These are phyloP conservation scores for Phyllosticta citribraziliensis DNA, from an alignment of 2,329 filamentous ascomycete genomes.

Conservation along the genomic window DNA sequence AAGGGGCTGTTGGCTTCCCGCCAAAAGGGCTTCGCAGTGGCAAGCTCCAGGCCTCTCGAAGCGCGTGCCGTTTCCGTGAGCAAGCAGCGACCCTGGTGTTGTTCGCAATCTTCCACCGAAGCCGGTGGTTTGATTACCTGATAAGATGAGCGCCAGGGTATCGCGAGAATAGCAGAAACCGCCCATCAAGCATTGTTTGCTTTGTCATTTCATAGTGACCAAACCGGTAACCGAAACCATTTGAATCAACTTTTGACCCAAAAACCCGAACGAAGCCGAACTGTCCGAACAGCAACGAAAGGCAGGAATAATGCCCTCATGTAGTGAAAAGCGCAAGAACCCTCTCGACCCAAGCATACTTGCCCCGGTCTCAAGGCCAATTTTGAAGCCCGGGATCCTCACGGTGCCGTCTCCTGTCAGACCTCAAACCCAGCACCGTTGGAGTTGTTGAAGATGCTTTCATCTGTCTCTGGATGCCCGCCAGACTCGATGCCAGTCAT, in stretches of 20 bases:
- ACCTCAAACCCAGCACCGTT: slow-evolving; percentile 29
- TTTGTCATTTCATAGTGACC: slow-evolving; percentile 1
- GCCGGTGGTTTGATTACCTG: not conserved
- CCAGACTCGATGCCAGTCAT: slow-evolving; percentile 42
- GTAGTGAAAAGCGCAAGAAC: not conserved
- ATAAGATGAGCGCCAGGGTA: slow-evolving; percentile 8
- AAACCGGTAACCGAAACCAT: slow-evolving; percentile 2
- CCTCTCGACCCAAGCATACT: not conserved
- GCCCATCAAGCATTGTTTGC: slow-evolving; percentile 6
- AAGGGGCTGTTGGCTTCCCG: not conserved
- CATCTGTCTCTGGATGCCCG: slow-evolving; percentile 33
- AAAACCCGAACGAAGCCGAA: not conserved
- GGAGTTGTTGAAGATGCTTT: slow-evolving; percentile 35
- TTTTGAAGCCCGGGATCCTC: slow-evolving; percentile 6
- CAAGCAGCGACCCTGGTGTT: not conserved
- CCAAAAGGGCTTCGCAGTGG: not conserved
- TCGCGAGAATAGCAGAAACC: slow-evolving; percentile 5
- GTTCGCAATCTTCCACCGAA: slow-evolving; percentile 5
- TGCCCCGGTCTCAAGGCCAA: not conserved
- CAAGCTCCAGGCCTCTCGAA: not conserved
- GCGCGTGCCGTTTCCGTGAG: not conserved
- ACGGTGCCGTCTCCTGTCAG: slow-evolving; percentile 8
- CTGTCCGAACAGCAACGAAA: not conserved
- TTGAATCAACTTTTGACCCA: slow-evolving; percentile 9
- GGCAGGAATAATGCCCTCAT: not conserved